phyloP scores from a whole-genome alignment of 2,329 filamentous ascomycete species.

The Tolypocladium tropicale region DNA sequence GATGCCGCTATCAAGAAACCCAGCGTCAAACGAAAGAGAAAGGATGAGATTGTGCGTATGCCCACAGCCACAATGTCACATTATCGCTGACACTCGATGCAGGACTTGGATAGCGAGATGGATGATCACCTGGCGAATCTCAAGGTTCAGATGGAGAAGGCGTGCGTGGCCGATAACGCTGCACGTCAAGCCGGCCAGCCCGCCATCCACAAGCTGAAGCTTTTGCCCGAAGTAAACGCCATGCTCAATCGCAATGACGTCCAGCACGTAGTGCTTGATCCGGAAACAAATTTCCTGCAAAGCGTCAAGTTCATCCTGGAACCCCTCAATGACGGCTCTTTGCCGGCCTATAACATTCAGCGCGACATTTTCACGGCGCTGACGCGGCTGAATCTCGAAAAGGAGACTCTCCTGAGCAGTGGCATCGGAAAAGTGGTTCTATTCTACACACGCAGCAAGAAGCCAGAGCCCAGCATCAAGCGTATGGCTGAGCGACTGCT shows the following conservation, averaged over 20 bases:
- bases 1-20: constrained; percentile 81
- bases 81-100: constrained; percentile 11
- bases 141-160: constrained; percentile 81
- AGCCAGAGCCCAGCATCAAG: constrained; percentile 81
- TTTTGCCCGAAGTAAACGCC: constrained; percentile 81
- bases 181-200: constrained; percentile 71
- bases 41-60: constrained; percentile 70
- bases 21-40: constrained; percentile 60
- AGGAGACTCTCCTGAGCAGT: constrained; percentile 79
- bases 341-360: constrained; percentile 96
- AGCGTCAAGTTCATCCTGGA: constrained; percentile 96
- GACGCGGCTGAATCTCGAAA: constrained; percentile 73
- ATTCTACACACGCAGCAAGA: constrained; percentile 94
- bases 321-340: constrained; percentile 82
- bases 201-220: constrained; percentile 84
- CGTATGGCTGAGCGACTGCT: constrained; percentile 86
- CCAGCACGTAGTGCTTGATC: constrained; percentile 76
- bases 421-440: constrained; percentile 93
- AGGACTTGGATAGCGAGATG: constrained; percentile 85
- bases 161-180: constrained; percentile 76
- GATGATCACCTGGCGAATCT: constrained; percentile 84
- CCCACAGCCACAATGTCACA: not conserved
- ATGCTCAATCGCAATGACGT: constrained; percentile 85
- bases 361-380: constrained; percentile 83
- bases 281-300: constrained; percentile 89